Conservation (phyloP, 2,329 filamentous ascomycete genomes). For the Fusarium circinatum region DNA sequence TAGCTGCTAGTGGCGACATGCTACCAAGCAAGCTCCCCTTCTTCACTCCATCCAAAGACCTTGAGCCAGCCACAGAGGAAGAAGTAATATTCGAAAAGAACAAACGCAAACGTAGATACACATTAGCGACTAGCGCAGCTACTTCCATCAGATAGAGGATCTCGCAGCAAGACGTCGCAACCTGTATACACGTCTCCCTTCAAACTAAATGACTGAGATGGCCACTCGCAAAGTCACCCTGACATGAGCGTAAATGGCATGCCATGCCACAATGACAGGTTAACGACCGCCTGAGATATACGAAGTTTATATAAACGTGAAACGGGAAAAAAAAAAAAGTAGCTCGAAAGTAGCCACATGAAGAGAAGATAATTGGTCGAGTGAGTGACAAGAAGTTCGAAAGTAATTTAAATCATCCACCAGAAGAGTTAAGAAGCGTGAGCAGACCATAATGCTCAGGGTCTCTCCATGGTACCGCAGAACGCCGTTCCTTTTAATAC, state of each 20-base stretch:
- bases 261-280: conserved; percentile 25
- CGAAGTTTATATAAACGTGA: conserved; percentile 41
- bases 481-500: conserved; percentile 47
- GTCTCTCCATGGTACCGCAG: conserved; percentile 40
- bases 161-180: conserved; percentile 28
- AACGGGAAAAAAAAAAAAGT: conserved; percentile 32
- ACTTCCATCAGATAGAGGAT: conserved; percentile 3
- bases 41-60: conserved; percentile 39
- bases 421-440: conserved; percentile 37
- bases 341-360: conserved; percentile 27
- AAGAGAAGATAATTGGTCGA: conserved; percentile 27
- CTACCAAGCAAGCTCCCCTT: conserved; percentile 21
- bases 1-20: conserved; percentile 21
- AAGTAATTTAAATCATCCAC: conserved; percentile 39
- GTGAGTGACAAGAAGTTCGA: conserved; percentile 42
- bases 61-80: conserved; percentile 34
- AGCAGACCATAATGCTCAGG: conserved; percentile 38
- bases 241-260: conserved; percentile 24
- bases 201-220: conserved; percentile 9
- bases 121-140: conserved; percentile 45
- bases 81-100: conserved; percentile 40
- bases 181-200: conserved; percentile 21
- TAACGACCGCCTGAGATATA: conserved; percentile 34
- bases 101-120: conserved; percentile 41
- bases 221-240: conserved; percentile 22